Percentiles rank a stretch among this genome's conserved stretches.
Conservation (phyloP, 306 rosid genomes). For the Canavalia ensiformis region DNA sequence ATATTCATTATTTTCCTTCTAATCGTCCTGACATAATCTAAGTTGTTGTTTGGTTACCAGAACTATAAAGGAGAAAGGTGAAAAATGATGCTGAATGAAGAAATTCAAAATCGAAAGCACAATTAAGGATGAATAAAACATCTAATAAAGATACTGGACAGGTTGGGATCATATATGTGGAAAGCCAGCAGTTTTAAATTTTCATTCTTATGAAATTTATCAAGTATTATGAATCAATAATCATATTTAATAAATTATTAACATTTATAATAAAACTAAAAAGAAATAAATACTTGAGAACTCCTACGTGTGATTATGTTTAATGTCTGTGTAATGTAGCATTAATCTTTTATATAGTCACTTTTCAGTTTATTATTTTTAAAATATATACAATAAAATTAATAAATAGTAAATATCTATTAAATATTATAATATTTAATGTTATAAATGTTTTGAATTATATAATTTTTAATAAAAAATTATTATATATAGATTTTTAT, state of each 20-base stretch:
- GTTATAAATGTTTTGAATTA: too few relatives aligned
- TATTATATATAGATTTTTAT: too few relatives aligned
- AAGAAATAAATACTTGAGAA: background rate
- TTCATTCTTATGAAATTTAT: background rate
- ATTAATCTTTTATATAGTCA: background rate
- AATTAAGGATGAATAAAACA: background rate
- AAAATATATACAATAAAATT: too few relatives aligned
- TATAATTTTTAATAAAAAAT: too few relatives aligned
- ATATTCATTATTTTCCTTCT: constrained; percentile 9
- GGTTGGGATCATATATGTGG: background rate
- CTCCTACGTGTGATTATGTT: background rate
- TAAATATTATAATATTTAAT: too few relatives aligned
- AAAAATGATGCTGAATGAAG: background rate
- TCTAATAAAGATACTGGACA: background rate
- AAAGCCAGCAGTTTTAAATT: too few relatives aligned
- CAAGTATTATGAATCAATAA: background rate
- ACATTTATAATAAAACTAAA: background rate
- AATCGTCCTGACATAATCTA: background rate
- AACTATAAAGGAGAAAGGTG: constrained; percentile 6
- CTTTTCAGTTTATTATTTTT: background rate
- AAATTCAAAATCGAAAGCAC: background rate
- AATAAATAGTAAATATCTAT: too few relatives aligned
- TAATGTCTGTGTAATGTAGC: background rate
- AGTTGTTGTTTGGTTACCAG: background rate
- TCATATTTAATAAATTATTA: background rate